Percentiles rank a stretch among this genome's conserved stretches.
phyloP scores from a whole-genome alignment of 306 rosid genomes.

The Quercus dentata region DNA sequence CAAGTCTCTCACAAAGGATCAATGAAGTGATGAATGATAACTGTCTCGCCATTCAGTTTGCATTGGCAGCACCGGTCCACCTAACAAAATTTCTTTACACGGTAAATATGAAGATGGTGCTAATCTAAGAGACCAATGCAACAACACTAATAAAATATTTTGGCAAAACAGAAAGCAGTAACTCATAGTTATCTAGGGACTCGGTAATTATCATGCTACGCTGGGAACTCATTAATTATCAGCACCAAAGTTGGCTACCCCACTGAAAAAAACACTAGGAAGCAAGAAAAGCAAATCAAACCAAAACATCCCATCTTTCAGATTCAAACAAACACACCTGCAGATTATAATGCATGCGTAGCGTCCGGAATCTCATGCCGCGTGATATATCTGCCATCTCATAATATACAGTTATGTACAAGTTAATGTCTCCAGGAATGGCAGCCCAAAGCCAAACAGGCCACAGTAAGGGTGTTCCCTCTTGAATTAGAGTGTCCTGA shows the following conservation, averaged over 20 bases:
- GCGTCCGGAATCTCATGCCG: constrained; percentile 73
- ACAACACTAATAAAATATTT: neutral
- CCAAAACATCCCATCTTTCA: constrained; percentile 17
- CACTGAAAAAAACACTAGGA: neutral
- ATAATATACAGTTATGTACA: constrained; percentile 79
- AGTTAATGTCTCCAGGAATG: constrained; percentile 75
- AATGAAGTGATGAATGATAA: neutral
- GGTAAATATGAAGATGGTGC: neutral
- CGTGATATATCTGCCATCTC: constrained; percentile 76
- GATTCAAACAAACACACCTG: constrained; percentile 56
- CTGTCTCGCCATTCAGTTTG: neutral
- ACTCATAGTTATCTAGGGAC: neutral
- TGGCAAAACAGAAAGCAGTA: neutral
- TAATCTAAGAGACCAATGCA: neutral
- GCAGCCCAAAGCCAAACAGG: constrained; percentile 99
- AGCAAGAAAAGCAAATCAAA: constrained; percentile 3
- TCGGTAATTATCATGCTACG: neutral
- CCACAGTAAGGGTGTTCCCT: constrained; percentile 68
- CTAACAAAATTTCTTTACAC: neutral
- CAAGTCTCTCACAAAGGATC: neutral
- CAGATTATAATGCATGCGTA: constrained; percentile 77
- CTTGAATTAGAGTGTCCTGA: constrained; percentile 71
- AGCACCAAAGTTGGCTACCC: neutral
- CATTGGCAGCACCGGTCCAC: neutral
- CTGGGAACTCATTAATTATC: neutral